These are phyloP conservation scores for Hirschfeldia incana DNA, from an alignment of 345 rosid genomes.

Conservation along the genomic window DNA sequence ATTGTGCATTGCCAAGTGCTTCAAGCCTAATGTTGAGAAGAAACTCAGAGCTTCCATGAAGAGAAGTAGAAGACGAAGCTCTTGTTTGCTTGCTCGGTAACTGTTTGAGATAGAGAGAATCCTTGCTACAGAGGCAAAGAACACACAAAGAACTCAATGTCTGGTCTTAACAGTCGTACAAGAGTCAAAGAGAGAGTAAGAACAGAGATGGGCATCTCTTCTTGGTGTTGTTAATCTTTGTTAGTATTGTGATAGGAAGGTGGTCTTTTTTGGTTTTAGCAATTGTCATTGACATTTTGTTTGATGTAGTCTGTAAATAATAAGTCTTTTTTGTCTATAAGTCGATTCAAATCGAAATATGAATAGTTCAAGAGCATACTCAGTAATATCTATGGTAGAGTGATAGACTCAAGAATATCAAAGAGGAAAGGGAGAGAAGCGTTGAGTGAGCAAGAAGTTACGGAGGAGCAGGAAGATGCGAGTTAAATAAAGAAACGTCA, in stretches of 20 bases:
- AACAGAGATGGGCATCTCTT: slow-evolving; percentile 42
- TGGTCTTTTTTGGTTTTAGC: not conserved
- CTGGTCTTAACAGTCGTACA: slow-evolving; percentile 13
- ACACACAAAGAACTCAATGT: not conserved
- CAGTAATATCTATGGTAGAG: slow-evolving; percentile 71
- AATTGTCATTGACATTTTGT: slow-evolving; percentile 1
- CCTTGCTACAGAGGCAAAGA: not conserved
- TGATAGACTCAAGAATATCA: too few relatives aligned
- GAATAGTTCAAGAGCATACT: slow-evolving; percentile 62
- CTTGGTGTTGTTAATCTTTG: slow-evolving; percentile 24
- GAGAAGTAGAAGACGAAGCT: not conserved
- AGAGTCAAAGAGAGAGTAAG: slow-evolving; percentile 27
- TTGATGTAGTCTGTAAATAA: not conserved
- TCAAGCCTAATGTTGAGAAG: slow-evolving; percentile 54
- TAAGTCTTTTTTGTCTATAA: not conserved
- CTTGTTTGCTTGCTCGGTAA: not conserved
- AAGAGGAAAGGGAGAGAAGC: too few relatives aligned
- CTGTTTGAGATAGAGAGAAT: not conserved
- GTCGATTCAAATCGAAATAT: not conserved
- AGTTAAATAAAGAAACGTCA: too few relatives aligned
- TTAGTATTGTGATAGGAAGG: not conserved
- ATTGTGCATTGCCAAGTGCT: slow-evolving; percentile 95
- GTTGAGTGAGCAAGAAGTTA: too few relatives aligned
- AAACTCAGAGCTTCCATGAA: slow-evolving; percentile 10
- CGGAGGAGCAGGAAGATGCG: too few relatives aligned